Evolutionary conservation across 179 eudicot species (phyloP), one percentile per base, ranked within the genome.

Genomic region (Camellia oleifera): DNA sequence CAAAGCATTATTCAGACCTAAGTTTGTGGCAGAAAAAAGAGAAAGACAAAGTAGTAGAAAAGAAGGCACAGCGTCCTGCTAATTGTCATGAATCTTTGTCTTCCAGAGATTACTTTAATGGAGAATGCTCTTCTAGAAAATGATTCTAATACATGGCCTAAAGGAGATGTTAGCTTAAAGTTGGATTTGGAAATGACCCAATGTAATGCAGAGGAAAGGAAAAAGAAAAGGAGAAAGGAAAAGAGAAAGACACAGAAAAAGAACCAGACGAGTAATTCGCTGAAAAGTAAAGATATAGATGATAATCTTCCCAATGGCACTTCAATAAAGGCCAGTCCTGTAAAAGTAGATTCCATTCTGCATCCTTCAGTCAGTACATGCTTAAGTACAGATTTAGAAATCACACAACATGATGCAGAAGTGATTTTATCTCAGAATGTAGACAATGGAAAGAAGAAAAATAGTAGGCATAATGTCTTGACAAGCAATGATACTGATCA

Each of bases 141-240:
- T n/a, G 67, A 63, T 63, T 63, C 8, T 18, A 63, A 63, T 5
- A 14, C 32, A 63, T 63, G 23, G 9, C 32, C 67, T 63, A 20
- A 63, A 63, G 67, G 13, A 63, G 67, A 63, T 63, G 67, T 6
- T 18, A 63, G 67, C 67, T 18, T 20, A 63, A 63, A 63, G 23
- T n/a, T 20, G 32, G 67, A 10, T 63, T 63, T 63, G 67, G 67
- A 63, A 63, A n/a, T 63, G 40, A 63, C 67, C 67, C 65, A 61
- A n/a, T 63, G 65, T 61, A 18, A 17, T 63, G 67, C 67, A 63
- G 32, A 7, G 10, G 6, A 9, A 14, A 63, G 40, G 23, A n/a
- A 7, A 63, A n/a, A 18, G 23, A 18, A n/a, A 63, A 18, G 6
- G 26, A 63, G 1, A 6, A 63, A 63, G 67, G 18, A 63, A 18